Conservation (phyloP, 169 alveolate genomes). For the Plasmodium berghei region DNA sequence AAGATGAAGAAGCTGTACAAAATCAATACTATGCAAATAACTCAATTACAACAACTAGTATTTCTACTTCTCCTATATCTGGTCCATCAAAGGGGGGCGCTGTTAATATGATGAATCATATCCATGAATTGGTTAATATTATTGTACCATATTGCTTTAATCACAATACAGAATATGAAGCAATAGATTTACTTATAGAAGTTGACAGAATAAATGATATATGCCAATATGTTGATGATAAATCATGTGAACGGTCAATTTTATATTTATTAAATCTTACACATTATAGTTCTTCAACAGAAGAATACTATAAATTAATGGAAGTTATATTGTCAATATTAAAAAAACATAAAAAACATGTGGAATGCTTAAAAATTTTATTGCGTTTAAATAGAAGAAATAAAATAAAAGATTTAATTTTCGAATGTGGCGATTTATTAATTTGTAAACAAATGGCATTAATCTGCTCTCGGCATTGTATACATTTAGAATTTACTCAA, state of each 20-base stretch:
- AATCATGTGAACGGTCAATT: constrained; percentile 42
- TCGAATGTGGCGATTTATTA: constrained; percentile 42
- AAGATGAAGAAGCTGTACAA: constrained; percentile 41
- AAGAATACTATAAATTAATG: constrained; percentile 60
- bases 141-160: constrained; percentile 89
- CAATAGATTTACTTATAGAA: constrained; percentile 88
- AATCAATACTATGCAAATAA: not conserved
- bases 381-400: constrained; percentile 49
- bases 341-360: constrained; percentile 61
- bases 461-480: constrained; percentile 59
- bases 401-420: constrained; percentile 43
- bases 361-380: constrained; percentile 62
- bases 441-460: constrained; percentile 73
- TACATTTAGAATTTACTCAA: constrained; percentile 70
- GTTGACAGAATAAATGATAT: constrained; percentile 87
- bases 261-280: constrained; percentile 13
- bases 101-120: constrained; percentile 21
- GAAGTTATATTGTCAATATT: constrained; percentile 47
- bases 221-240: constrained; percentile 81
- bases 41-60: not conserved
- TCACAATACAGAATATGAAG: constrained; percentile 90
- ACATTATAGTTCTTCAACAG: constrained; percentile 59
- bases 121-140: constrained; percentile 80
- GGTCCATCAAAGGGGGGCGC: not conserved
- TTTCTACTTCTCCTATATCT: not conserved